A percentile compares a stretch with the other conserved stretches of the same genome.
Evolutionary conservation across 1,139 yeast species (phyloP).

Genomic region (Blastobotrys arbuscula): DNA sequence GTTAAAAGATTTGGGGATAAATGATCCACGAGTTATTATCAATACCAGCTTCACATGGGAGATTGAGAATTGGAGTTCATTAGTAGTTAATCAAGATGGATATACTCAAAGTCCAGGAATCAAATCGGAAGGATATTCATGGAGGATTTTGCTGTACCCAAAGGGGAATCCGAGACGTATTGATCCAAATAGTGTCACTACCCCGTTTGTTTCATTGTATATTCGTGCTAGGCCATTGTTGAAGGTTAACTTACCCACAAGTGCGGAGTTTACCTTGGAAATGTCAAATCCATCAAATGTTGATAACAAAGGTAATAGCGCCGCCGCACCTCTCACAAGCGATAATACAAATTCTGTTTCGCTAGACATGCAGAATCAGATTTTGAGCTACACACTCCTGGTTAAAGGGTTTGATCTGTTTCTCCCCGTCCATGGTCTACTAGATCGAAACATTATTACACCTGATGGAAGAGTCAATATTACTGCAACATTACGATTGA

Average conservation of each 20-base stretch:
- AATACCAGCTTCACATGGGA: constrained; percentile 9
- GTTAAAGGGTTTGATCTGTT: constrained; percentile 1
- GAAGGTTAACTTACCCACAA: neutral
- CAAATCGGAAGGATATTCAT: constrained; percentile 8
- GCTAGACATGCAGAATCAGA: constrained; percentile 5
- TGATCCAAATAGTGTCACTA: too few relatives aligned
- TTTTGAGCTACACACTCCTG: constrained; percentile 6
- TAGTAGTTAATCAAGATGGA: neutral
- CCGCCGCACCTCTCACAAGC: neutral
- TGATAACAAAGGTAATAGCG: neutral
- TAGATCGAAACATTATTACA: neutral
- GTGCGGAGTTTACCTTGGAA: constrained; percentile 1
- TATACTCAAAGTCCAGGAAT: neutral
- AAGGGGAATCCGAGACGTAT: neutral
- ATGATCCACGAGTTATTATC: constrained; percentile 7
- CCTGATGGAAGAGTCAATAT: constrained; percentile 4
- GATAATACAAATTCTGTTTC: neutral
- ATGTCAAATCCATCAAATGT: neutral
- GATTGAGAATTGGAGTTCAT: constrained; percentile 6
- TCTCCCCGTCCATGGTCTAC: neutral
- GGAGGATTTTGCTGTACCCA: constrained; percentile 8
- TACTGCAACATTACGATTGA: constrained; percentile 4
- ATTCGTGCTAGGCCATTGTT: constrained; percentile 6
- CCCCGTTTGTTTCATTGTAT: constrained; percentile 4
- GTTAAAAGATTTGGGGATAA: constrained; percentile 8